Base-by-base conservation (phyloP, 2,329 filamentous ascomycete species). In the Ophiostoma ips region DNA sequence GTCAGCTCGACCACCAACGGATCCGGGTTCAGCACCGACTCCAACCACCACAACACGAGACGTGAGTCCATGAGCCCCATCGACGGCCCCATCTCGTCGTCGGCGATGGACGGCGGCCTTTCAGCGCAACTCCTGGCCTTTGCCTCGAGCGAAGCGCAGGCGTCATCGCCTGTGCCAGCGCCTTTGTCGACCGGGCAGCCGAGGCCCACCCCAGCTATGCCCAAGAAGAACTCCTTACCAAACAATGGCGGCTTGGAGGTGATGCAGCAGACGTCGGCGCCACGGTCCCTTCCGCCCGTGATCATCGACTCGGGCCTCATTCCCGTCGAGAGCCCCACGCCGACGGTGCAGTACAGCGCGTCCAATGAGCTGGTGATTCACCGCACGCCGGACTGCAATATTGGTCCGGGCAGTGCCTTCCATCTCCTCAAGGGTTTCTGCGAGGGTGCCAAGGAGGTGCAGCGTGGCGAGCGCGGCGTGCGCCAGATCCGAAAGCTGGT, bases 341-440 rank as follows among this genome's bases (percentile, higher is more conserved):
- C 10, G 21, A 37, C 13, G 2, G 12, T 28, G 15, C 36, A 24
- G 5, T 18, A 19, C 31, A 35, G 10, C 2, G 33, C 43, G 3
- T 15, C 34, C 10, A 35, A 24, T 5, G 38, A 43, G 16, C 41
- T 16, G 5, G 15, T 45, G 3, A 7, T 49, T 1, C 19, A 19
- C 11, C 50, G 53, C 8, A 44, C 38, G 6, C 47, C 51, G 7
- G 51, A 56, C 46, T 71, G 67, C 55, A 66, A 57, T 6, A 73
- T 77, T 34, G 67, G 61, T 2, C 59, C 63, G 0, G 56, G 61
- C 10, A 75, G 72, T 55, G 76, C 74, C 0, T 77, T 76, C 54
- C 69, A 72, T 46, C 61, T 69, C 10, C 63, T 72, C 35, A 76
- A 73, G 50, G 74, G 73, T 1, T 76, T 78, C 55, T 79, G 75